Evolutionary conservation across 1,284 basidiomycete genomes (phyloP).

Genomic region (Chondrostereum purpureum): DNA sequence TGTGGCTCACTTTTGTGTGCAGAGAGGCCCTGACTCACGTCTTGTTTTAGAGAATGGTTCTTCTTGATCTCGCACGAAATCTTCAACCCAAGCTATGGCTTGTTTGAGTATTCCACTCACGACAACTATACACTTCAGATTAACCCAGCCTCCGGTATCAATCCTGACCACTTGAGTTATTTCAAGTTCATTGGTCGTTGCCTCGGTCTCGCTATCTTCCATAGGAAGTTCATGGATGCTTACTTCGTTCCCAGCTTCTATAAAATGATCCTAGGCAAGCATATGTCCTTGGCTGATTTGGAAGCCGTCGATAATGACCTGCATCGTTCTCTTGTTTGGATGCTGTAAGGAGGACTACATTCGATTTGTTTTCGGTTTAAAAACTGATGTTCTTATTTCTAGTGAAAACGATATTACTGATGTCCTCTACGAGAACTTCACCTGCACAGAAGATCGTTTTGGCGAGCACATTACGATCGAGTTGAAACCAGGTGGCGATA

Average conservation of each 20-base stretch:
- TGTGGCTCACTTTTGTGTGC: conserved; percentile 16
- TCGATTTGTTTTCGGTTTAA: conserved; percentile 12
- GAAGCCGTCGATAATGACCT: conserved; percentile 87
- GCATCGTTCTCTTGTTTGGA: conserved; percentile 88
- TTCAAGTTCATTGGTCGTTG: conserved; percentile 96
- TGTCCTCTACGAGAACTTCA: conserved; percentile 86
- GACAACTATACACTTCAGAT: conserved; percentile 96
- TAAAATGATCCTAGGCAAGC: conserved; percentile 95
- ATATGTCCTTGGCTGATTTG: conserved; percentile 77
- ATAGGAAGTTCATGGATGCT: conserved; percentile 91
- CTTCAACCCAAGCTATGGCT: conserved; percentile 94
- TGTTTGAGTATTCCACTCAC: conserved; percentile 95
- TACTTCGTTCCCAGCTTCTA: conserved; percentile 97
- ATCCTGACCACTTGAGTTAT: conserved; percentile 95
- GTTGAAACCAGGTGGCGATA: conserved; percentile 74
- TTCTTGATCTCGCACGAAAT: conserved; percentile 95
- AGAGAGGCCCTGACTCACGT: conserved; percentile 2
- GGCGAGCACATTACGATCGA: conserved; percentile 91
- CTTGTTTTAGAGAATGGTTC: conserved; percentile 57
- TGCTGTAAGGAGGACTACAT: conserved; percentile 53
- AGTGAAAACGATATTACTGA: conserved; percentile 89
- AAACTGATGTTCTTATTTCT: conserved; percentile 9
- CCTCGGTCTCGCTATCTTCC: conserved; percentile 91
- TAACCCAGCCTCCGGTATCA: conserved; percentile 91
- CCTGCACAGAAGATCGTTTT: conserved; percentile 88